Conservation (phyloP, 2,329 filamentous ascomycete species). For the Curvularia sp. region DNA sequence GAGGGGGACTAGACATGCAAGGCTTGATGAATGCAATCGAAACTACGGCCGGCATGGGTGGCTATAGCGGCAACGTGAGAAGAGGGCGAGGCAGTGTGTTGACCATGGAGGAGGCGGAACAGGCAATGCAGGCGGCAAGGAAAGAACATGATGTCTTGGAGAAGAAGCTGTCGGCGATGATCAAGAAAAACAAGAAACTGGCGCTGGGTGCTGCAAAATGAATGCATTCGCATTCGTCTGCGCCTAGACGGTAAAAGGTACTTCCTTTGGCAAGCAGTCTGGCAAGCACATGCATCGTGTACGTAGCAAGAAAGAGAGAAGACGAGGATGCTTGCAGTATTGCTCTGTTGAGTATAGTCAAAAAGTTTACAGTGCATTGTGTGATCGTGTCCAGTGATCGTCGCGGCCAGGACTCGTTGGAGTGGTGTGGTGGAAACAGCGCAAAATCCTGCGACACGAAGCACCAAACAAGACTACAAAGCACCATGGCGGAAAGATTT, state of each 20-base stretch:
- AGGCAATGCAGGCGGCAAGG: conserved; percentile 44
- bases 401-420: not conserved
- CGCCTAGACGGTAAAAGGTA: not conserved
- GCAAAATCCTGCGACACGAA: not conserved
- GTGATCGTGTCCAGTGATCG: not conserved
- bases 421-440: not conserved
- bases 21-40: conserved; percentile 30
- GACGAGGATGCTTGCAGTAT: not conserved
- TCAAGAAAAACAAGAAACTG: conserved; percentile 50
- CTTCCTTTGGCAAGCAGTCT: not conserved
- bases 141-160: conserved; percentile 49
- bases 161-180: conserved; percentile 46
- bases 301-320: not conserved
- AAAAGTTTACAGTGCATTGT: not conserved
- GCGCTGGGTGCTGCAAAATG: conserved; percentile 13
- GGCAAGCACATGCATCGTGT: not conserved
- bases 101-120: conserved; percentile 47
- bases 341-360: not conserved
- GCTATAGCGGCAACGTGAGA: conserved; percentile 11
- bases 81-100: conserved; percentile 38
- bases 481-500: not conserved
- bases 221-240: not conserved
- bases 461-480: not conserved
- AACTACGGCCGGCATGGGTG: conserved; percentile 25
- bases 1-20: conserved; percentile 31